Evolutionary conservation across 208 protist genomes (phyloP).

Genomic region (Trypanosoma lewisi): DNA sequence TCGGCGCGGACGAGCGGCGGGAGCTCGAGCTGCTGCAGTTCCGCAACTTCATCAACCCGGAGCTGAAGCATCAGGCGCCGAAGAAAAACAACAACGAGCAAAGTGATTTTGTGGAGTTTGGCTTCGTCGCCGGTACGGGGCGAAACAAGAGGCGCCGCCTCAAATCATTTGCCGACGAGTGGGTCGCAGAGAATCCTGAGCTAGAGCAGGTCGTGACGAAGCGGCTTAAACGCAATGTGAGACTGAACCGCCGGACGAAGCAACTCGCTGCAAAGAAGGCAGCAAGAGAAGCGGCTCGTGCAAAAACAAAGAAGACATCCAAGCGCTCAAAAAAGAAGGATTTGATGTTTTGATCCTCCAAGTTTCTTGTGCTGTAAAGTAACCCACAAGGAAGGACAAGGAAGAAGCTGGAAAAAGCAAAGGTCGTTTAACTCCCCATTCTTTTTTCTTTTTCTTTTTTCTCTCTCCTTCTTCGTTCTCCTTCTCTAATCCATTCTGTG

Average conservation of each 20-base stretch:
- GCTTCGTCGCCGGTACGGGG: conserved; percentile 74
- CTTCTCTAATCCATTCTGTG: no score
- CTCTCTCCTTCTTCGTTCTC: conserved; percentile 14
- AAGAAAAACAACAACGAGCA: conserved; percentile 54
- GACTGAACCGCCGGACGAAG: conserved; percentile 75
- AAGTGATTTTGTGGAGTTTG: conserved; percentile 86
- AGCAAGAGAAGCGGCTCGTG: conserved; percentile 39
- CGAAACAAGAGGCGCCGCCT: conserved; percentile 72
- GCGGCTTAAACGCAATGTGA: conserved; percentile 79
- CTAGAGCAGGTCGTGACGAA: conserved; percentile 63
- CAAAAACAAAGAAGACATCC: conserved; percentile 48
- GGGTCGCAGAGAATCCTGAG: conserved; percentile 83
- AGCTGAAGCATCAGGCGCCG: conserved; percentile 73
- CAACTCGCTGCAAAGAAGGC: conserved; percentile 52
- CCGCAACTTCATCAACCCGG: conserved; percentile 84
- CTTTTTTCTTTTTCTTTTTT: conserved; percentile 20
- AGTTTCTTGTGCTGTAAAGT: background rate
- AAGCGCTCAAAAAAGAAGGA: conserved; percentile 46
- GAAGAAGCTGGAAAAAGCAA: conserved; percentile 1
- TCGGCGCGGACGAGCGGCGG: conserved; percentile 54
- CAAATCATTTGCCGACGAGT: conserved; percentile 89
- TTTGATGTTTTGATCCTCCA: conserved; percentile 3
- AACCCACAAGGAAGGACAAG: background rate
- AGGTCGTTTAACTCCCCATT: background rate
- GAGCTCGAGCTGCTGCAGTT: conserved; percentile 87